A percentile compares a stretch with the other conserved stretches of the same genome.
These are phyloP conservation scores for Fomes fomentarius DNA, from an alignment of 1,284 basidiomycete species.

Conservation along the genomic window DNA sequence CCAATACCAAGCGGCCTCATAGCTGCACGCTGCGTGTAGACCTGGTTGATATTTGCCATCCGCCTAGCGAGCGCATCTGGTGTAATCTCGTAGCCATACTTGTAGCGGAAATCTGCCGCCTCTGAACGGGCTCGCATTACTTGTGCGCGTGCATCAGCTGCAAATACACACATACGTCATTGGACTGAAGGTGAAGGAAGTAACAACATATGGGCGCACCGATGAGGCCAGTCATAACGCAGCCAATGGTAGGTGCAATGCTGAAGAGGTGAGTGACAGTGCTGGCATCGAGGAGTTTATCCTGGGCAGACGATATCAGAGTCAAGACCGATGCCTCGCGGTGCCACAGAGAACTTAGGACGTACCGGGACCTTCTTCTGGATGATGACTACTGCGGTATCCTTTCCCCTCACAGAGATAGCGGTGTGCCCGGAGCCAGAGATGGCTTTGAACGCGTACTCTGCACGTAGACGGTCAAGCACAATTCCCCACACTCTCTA, in stretches of 20 bases:
- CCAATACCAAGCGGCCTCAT: slow-evolving; percentile 98
- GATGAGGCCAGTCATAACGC: slow-evolving; percentile 95
- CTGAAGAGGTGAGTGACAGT: slow-evolving; percentile 97
- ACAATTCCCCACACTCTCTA: neutral
- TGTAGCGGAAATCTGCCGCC: slow-evolving; percentile 95
- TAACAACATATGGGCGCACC: slow-evolving; percentile 52
- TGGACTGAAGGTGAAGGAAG: neutral
- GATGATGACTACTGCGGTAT: slow-evolving; percentile 94
- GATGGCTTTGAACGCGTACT: slow-evolving; percentile 99
- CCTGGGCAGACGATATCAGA: slow-evolving; percentile 50
- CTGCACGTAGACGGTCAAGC: slow-evolving; percentile 43
- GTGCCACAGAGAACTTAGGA: slow-evolving; percentile 21
- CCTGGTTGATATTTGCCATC: slow-evolving; percentile 98
- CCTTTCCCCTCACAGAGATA: slow-evolving; percentile 91
- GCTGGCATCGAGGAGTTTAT: slow-evolving; percentile 95
- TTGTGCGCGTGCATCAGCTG: slow-evolving; percentile 94
- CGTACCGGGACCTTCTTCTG: slow-evolving; percentile 97
- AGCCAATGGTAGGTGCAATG: slow-evolving; percentile 96
- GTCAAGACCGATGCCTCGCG: neutral
- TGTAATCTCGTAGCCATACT: slow-evolving; percentile 98
- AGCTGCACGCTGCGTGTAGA: slow-evolving; percentile 96
- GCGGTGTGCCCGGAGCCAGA: slow-evolving; percentile 95
- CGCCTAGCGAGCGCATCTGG: slow-evolving; percentile 93
- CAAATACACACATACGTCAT: neutral
- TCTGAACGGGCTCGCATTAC: slow-evolving; percentile 88